Evolutionary conservation across 805 yeast species (phyloP), one percentile per base, ranked within the genome.

Genomic region (Komagataella populi): DNA sequence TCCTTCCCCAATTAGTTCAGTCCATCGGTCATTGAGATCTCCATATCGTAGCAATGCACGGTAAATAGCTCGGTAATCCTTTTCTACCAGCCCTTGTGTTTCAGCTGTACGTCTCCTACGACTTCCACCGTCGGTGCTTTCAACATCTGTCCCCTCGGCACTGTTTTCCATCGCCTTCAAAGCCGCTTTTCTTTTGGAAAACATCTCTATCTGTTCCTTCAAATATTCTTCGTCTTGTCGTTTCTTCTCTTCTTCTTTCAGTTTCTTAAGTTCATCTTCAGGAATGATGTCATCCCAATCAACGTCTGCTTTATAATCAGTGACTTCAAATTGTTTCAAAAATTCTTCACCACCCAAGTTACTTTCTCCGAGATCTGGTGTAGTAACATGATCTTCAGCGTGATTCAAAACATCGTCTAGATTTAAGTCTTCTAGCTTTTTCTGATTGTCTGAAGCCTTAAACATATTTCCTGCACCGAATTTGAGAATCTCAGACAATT

Each of bases 221-320:
- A 93, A 74, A 61, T 80, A 90, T 56, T 81, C 84, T 56, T 91
- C 97, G 57, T 93, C 97, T 47, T 83, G 77, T 50, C 85, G 77
- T 63, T 81, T 84, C 72, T 84, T 83, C 63, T 93, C 99, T 52
- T 89, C 96, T 56, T 86, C 96, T 64, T 93, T 93, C 59, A 93
- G 74, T 63, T 85, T 87, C 54, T 81, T 76, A 56, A 95, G 73
- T 65, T 93, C 99, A 47, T 87, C 96, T 56, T 87, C 90, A 0
- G 99, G 99, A 60, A 93, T 93, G 59, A 93, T 93, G 66, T 93
- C 99, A 70, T 93, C 98, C 99, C 99, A 93, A 56, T 89, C 95
- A 55, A 91, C 89, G 65, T 91, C 96, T 0, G 99, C 98, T 70
- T 93, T 93, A 66, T 90, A 95, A 64, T 93, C 99, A 0, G 99